Evolutionary conservation across 306 rosid species (phyloP), one percentile per base, ranked within the genome.

Genomic region (Comarum palustre): DNA sequence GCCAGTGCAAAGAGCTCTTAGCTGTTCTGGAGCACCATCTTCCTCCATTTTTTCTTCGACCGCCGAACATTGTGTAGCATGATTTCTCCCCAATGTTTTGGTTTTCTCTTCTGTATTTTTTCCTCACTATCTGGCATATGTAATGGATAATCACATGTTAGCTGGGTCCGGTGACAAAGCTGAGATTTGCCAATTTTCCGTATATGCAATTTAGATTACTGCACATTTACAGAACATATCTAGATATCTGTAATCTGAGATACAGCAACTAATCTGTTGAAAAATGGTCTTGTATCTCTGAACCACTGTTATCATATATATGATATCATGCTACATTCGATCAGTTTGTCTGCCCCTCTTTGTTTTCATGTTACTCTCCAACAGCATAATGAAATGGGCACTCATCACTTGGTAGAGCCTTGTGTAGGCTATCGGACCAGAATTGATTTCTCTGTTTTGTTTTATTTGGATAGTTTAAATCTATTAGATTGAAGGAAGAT

Each of bases 1-100:
- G 82, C 68, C 82, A 86, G 47, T 79, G 91, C 79, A 71, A 80
- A 78, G 92, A 91, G 79, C 92, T 87, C 63, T 63, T 91, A 79
- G 85, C 84, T 22, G 78, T 81, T 83, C 81, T 91, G 88, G 96
- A 89, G 90, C 96, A 79, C 74, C 91, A 91, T 80, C 92, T 91
- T 69, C 92, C 91, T 36, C 83, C 86, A 71, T 89, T 91, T 87
- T 86, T 87, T 71, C 88, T 80, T 75, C 78, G 72, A 39, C 67
- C 84, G 42, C 51, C 77, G 60, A 61, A 69, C 73, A 55, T 42
- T 48, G 63, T 75, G 32, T 85, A 88, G 87, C 83, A 54, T 73
- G 19, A 42, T 61, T 52, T 36, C 38, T 8, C 64, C 20, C 19
- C 6, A 19, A 20, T 19, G 46, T 55, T 25, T 71, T 34, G 47